phyloP scores from a whole-genome alignment of 2,329 filamentous ascomycete genomes.

The Botryotinia narcissicola region DNA sequence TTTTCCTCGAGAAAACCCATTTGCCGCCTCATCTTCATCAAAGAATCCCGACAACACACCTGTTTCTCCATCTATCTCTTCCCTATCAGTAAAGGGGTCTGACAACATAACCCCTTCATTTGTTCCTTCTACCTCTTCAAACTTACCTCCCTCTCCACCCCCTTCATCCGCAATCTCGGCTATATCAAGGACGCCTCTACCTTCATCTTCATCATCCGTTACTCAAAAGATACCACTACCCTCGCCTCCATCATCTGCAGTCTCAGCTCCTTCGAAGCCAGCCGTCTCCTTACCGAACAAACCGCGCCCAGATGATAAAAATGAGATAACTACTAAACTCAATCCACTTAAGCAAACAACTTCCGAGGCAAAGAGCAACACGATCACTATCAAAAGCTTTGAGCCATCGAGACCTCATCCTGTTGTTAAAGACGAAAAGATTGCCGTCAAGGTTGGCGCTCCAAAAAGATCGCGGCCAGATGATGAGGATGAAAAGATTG shows the following conservation, averaged over 20 bases:
- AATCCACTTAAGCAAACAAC: not conserved
- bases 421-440: not conserved
- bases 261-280: not conserved
- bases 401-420: not conserved
- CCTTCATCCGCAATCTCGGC: not conserved
- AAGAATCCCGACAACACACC: not conserved
- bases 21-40: not conserved
- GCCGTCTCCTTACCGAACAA: not conserved
- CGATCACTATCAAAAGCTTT: not conserved
- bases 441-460: not conserved
- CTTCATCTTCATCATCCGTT: not conserved
- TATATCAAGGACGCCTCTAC: not conserved
- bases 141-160: not conserved
- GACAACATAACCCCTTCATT: not conserved
- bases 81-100: not conserved
- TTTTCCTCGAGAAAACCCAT: not conserved
- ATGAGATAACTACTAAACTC: not conserved
- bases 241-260: not conserved
- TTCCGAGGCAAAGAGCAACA: not conserved
- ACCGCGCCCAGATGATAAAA: not conserved
- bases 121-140: not conserved
- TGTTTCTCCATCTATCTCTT: not conserved
- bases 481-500: not conserved
- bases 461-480: constrained; percentile 1
- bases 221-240: not conserved